These are phyloP conservation scores for Casuarina glauca DNA, from an alignment of 306 rosid species.

Conservation along the genomic window DNA sequence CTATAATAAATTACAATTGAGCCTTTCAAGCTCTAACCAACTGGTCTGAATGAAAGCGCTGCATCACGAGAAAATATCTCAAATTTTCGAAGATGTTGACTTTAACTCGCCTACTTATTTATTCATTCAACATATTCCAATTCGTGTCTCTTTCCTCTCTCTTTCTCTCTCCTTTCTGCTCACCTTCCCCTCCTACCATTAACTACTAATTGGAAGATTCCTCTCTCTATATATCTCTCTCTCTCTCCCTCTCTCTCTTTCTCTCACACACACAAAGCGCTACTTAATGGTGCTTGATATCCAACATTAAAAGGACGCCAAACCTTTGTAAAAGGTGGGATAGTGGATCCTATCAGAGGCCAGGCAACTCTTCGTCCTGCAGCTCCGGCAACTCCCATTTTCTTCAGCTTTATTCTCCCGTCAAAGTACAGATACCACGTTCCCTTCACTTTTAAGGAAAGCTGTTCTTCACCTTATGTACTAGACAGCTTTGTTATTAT, in stretches of 20 bases:
- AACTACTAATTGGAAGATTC: not conserved
- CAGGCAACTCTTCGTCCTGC: not conserved
- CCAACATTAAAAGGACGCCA: not conserved
- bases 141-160: not conserved
- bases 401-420: not conserved
- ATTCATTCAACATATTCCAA: too few relatives aligned
- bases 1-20: slow-evolving; percentile 10
- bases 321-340: not conserved
- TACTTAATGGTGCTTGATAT: slow-evolving; percentile 13
- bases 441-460: not conserved
- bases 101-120: too few relatives aligned
- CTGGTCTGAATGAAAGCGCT: not conserved
- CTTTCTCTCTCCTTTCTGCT: not conserved
- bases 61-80: not conserved
- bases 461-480: not conserved
- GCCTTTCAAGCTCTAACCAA: not conserved
- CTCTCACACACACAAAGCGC: not conserved
- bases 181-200: not conserved
- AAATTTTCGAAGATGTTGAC: too few relatives aligned
- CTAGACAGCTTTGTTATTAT: too few relatives aligned
- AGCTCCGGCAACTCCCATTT: not conserved
- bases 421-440: too few relatives aligned
- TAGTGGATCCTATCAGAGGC: not conserved
- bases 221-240: not conserved
- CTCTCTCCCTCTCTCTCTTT: slow-evolving; percentile 1